phyloP scores from a whole-genome alignment of 1,284 basidiomycete species.

The Hypsizygus ulmarius region DNA sequence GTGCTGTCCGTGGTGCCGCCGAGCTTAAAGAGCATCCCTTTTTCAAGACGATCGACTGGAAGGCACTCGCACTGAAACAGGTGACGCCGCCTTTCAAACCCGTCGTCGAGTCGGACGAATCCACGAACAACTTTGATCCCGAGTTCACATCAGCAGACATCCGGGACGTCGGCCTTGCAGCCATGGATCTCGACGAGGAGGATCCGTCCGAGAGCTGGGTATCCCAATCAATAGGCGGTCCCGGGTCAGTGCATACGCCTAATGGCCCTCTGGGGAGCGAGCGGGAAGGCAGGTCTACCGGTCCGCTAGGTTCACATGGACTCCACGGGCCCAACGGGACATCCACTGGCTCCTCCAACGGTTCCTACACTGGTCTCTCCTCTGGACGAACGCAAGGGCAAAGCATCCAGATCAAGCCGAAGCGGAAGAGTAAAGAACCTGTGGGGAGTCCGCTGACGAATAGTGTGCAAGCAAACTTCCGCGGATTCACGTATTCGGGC shows the following conservation, averaged over 20 bases:
- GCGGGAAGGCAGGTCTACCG: constrained; percentile 21
- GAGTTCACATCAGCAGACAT: constrained; percentile 93
- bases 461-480: constrained; percentile 93
- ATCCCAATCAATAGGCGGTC: constrained; percentile 40
- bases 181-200: constrained; percentile 59
- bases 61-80: constrained; percentile 82
- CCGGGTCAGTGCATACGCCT: constrained; percentile 51
- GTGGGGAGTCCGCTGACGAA: constrained; percentile 73
- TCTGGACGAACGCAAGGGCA: constrained; percentile 40
- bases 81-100: constrained; percentile 98
- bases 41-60: constrained; percentile 92
- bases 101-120: constrained; percentile 96
- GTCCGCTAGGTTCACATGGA: constrained; percentile 16
- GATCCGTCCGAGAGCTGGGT: constrained; percentile 76
- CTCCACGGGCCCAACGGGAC: constrained; percentile 14
- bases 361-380: background rate
- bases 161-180: constrained; percentile 64
- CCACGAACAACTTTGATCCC: constrained; percentile 96
- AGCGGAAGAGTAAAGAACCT: constrained; percentile 47
- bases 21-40: constrained; percentile 97
- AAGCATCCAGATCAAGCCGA: constrained; percentile 56
- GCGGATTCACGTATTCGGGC: constrained; percentile 87
- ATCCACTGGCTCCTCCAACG: constrained; percentile 1
- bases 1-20: constrained; percentile 85
- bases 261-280: constrained; percentile 76